A percentile compares a stretch with the other conserved stretches of the same genome.
phyloP scores from a whole-genome alignment of 2,329 filamentous ascomycete genomes.

The Cladophialophora immunda region DNA sequence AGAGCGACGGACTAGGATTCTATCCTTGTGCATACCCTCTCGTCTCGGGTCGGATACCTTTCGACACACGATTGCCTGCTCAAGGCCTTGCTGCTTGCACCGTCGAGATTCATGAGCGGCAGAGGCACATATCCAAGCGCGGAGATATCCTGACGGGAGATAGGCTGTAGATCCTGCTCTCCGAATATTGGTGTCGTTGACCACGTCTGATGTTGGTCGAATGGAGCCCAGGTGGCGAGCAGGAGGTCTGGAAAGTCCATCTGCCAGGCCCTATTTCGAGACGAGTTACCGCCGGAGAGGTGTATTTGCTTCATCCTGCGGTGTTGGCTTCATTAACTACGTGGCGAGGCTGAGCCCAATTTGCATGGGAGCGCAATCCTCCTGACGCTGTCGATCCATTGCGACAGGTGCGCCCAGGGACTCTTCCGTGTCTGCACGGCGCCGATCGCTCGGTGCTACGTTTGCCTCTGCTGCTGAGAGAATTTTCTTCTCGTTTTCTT shows the following conservation, averaged over 20 bases:
- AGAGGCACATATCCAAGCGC: neutral
- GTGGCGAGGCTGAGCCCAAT: neutral
- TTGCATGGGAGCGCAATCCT: neutral
- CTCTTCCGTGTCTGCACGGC: neutral
- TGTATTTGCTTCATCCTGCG: neutral
- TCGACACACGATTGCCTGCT: neutral
- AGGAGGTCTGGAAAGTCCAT: neutral
- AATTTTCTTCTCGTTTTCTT: neutral
- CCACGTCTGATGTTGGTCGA: neutral
- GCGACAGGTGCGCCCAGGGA: neutral
- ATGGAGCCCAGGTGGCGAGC: neutral
- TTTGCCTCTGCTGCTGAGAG: neutral
- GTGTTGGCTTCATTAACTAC: neutral
- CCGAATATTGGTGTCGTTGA: neutral
- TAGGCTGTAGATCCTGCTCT: neutral
- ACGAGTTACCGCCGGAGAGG: neutral
- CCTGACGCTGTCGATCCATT: neutral
- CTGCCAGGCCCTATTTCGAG: neutral
- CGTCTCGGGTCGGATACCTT: neutral
- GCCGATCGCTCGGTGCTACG: neutral
- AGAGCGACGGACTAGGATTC: neutral
- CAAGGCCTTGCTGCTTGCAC: neutral
- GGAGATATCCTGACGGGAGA: constrained; percentile 2
- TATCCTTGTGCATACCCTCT: neutral
- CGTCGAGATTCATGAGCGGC: neutral